Evolutionary conservation across 495 filamentous ascomycete species (phyloP), one percentile per base, ranked within the genome.

Genomic region (Penicillium chermesinum): DNA sequence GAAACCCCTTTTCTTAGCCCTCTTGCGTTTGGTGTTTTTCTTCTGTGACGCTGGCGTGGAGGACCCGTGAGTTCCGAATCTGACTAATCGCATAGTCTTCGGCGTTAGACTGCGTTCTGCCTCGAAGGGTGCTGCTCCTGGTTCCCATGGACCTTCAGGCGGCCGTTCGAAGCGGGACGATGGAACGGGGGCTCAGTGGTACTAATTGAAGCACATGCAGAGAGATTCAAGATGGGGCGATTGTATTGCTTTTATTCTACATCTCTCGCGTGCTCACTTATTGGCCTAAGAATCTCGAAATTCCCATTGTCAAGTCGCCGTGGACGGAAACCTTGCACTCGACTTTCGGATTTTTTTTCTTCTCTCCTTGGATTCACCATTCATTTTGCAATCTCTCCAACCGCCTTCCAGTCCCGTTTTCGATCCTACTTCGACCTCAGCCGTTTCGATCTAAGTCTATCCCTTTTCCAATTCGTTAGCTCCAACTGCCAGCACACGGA

Each of bases 41-140:
- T 46, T 77, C 73, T 81, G 70, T 81, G 84, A 83, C 85, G 82
- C 85, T 89, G 80, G 71, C 74, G 78, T 74, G 78, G 84, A 83
- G 83, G 82, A 77, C 52, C 69, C 58, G 74, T 79, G 80, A 78
- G 82, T 82, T 77, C 74, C 77, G 74, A 78, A 75, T 78, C 76
- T 84, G 82, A 86, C 86, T 88, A 85, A 88, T 87, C 70, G 80
- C 79, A 82, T 85, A 89, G 85, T 87, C 81, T 86, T 77, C 85
- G 84, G 79, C 85, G 84, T 82, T 82, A 95, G 89, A 88, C 87
- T 91, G 75, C 89, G 87, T 79, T 91, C 88, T 77, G 86, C 88
- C 79, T 89, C 87, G 54, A 91, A 89, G 72, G 86, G 83, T 70
- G 84, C 85, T 77, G 83, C 81, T 76, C 74, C 76, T 63, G 66